Conservation (phyloP, 495 filamentous ascomycete genomes). For the Achaetomiella virescens region DNA sequence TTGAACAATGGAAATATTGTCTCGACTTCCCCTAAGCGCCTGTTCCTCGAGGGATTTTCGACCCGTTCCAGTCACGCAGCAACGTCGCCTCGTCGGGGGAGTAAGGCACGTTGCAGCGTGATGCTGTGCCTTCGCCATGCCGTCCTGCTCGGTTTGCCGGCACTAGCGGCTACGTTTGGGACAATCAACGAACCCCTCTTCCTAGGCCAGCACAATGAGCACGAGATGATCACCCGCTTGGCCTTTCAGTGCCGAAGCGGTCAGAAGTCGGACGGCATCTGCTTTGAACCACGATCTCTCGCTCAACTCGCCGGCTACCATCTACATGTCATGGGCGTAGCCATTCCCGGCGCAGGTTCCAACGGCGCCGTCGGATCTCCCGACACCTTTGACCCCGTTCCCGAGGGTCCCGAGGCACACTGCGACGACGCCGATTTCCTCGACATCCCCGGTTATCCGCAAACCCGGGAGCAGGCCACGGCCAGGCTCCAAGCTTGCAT, state of each 20-base stretch:
- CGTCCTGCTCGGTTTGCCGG: not conserved
- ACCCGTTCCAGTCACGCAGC: too few species aligned
- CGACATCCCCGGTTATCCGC: slow-evolving; percentile 25
- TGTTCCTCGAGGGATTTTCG: too few species aligned
- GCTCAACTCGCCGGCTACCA: slow-evolving; percentile 28
- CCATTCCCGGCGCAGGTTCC: slow-evolving; percentile 20
- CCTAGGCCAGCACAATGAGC: slow-evolving; percentile 27
- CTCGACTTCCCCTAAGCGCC: too few species aligned
- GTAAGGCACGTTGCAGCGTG: not conserved
- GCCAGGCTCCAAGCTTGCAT: slow-evolving; percentile 21
- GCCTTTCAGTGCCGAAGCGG: slow-evolving; percentile 24
- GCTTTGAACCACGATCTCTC: slow-evolving; percentile 26
- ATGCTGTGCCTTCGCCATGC: not conserved
- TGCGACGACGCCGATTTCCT: slow-evolving; percentile 29
- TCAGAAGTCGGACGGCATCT: slow-evolving; percentile 22
- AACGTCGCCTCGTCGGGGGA: too few species aligned
- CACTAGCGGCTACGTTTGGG: slow-evolving; percentile 13
- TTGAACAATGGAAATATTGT: too few species aligned
- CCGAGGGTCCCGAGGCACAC: slow-evolving; percentile 26
- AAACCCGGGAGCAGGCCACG: slow-evolving; percentile 16
- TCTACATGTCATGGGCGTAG: slow-evolving; percentile 14
- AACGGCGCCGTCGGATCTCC: slow-evolving; percentile 28
- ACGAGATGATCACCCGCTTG: slow-evolving; percentile 28
- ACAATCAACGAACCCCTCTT: slow-evolving; percentile 25
- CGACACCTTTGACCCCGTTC: slow-evolving; percentile 25